These are phyloP conservation scores for Metschnikowia amazonensis DNA, from an alignment of 805 yeast genomes.

Conservation along the genomic window DNA sequence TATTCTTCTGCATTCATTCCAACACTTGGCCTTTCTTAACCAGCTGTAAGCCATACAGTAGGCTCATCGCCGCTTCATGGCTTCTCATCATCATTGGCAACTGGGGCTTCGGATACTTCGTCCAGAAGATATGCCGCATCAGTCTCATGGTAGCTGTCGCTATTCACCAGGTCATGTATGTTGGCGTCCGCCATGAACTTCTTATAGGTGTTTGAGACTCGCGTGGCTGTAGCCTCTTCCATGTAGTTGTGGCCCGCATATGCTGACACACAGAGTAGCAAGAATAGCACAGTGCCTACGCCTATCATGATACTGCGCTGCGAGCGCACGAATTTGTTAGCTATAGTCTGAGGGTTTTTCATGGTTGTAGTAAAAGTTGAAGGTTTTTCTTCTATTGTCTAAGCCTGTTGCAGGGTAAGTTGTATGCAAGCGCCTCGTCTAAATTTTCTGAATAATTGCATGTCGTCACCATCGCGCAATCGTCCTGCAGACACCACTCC, in stretches of 20 bases:
- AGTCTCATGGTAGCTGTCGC: neutral
- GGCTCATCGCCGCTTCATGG: neutral
- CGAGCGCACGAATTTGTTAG: conserved; percentile 30
- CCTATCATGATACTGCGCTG: conserved; percentile 27
- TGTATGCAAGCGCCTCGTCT: neutral
- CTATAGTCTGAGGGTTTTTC: conserved; percentile 13
- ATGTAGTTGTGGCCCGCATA: conserved; percentile 27
- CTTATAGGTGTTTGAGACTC: conserved; percentile 5
- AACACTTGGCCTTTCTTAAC: too few relatives aligned
- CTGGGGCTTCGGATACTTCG: neutral
- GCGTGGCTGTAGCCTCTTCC: conserved; percentile 4
- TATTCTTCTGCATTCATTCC: too few relatives aligned
- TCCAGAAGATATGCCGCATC: neutral
- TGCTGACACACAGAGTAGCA: conserved; percentile 27
- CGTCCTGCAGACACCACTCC: neutral
- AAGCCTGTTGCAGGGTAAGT: neutral
- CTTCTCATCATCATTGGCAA: neutral
- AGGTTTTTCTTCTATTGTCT: neutral
- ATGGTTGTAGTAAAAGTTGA: neutral
- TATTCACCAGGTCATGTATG: neutral
- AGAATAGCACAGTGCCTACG: conserved; percentile 22
- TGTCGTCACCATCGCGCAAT: neutral
- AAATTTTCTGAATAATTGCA: neutral
- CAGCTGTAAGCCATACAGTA: neutral
- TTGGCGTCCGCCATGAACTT: conserved; percentile 4